Percentiles rank a stretch among this genome's conserved stretches.
Conservation (phyloP, 169 alveolate species). For the Plasmodium gaboni region DNA sequence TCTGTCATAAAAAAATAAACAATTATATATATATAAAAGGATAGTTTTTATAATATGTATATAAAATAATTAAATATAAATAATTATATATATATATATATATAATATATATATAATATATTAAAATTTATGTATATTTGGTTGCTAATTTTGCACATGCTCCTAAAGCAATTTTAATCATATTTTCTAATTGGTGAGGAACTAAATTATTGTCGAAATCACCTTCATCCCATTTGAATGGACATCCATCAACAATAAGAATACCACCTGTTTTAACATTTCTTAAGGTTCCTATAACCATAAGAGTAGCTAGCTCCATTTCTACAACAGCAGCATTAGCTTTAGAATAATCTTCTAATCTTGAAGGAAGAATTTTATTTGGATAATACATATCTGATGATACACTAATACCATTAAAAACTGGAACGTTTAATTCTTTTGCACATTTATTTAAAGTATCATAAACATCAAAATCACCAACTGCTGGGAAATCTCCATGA, state of each 20-base stretch:
- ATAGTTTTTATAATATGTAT: no score
- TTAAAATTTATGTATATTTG: conserved; percentile 12
- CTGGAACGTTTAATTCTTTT: conserved; percentile 42
- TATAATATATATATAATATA: no score
- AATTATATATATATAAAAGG: no score
- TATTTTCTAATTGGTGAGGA: conserved; percentile 31
- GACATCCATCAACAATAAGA: conserved; percentile 78
- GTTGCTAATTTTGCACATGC: conserved; percentile 40
- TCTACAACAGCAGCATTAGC: conserved; percentile 77
- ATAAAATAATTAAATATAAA: no score
- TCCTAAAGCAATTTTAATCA: conserved; percentile 40
- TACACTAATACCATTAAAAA: conserved; percentile 55
- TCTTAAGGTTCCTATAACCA: conserved; percentile 69
- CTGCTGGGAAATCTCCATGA: conserved; percentile 75
- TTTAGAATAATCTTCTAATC: conserved; percentile 49
- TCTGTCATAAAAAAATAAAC: no score
- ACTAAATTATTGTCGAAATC: conserved; percentile 54
- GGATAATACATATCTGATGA: conserved; percentile 74
- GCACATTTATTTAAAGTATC: conserved; percentile 57
- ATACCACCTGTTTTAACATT: conserved; percentile 72
- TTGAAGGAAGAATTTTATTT: conserved; percentile 34
- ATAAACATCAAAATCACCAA: conserved; percentile 74
- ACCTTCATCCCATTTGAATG: conserved; percentile 77
- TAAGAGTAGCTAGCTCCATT: conserved; percentile 71
- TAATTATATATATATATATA: no score